phyloP scores from a whole-genome alignment of 2,329 filamentous ascomycete genomes.

The Ophiostoma angusticollis region DNA sequence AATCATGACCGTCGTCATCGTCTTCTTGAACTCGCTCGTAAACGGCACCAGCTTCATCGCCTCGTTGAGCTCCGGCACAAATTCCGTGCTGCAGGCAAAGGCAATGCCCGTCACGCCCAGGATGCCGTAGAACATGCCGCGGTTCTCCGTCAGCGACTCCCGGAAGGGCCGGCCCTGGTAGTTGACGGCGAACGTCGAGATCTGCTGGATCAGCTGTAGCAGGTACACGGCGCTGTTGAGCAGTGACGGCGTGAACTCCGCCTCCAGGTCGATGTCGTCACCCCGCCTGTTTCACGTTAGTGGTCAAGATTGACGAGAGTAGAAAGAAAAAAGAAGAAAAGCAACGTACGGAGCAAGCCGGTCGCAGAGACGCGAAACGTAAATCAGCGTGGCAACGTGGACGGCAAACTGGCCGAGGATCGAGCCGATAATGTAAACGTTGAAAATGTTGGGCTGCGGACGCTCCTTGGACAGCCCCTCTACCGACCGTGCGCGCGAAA shows the following conservation, averaged over 20 bases:
- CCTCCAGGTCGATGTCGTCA: slow-evolving; percentile 71
- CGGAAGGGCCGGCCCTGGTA: slow-evolving; percentile 98
- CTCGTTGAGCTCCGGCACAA: slow-evolving; percentile 89
- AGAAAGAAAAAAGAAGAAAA: not conserved
- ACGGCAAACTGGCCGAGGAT: slow-evolving; percentile 95
- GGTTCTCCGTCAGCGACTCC: slow-evolving; percentile 89
- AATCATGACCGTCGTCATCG: slow-evolving; percentile 73
- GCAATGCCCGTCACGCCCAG: slow-evolving; percentile 80
- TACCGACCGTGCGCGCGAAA: slow-evolving; percentile 92
- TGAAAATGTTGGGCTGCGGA: slow-evolving; percentile 97
- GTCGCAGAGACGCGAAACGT: slow-evolving; percentile 82
- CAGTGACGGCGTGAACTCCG: slow-evolving; percentile 83
- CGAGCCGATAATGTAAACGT: slow-evolving; percentile 95
- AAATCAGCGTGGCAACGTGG: slow-evolving; percentile 87
- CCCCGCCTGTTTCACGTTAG: slow-evolving; percentile 28
- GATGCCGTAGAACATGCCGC: slow-evolving; percentile 96
- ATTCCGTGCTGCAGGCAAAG: slow-evolving; percentile 88
- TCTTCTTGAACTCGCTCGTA: slow-evolving; percentile 73
- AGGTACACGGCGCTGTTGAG: slow-evolving; percentile 97
- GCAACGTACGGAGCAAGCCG: slow-evolving; percentile 69
- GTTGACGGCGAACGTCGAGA: slow-evolving; percentile 98
- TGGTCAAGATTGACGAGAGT: not conserved
- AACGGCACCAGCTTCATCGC: slow-evolving; percentile 89
- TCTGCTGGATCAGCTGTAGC: slow-evolving; percentile 94
- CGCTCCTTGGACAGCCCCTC: slow-evolving; percentile 93